These are phyloP conservation scores for Platanthera guangdongensis DNA, from an alignment of 106 monocot species.

Conservation along the genomic window DNA sequence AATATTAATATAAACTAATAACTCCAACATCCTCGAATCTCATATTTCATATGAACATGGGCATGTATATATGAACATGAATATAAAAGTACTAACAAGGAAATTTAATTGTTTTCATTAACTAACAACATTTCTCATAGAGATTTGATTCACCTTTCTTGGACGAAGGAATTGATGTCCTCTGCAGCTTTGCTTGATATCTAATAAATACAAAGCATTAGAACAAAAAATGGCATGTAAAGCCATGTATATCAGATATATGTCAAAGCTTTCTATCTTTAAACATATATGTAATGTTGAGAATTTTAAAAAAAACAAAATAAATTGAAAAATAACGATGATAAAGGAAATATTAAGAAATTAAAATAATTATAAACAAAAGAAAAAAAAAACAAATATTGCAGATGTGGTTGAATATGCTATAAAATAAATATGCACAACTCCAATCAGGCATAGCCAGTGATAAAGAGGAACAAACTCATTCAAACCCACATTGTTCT, in stretches of 20 bases:
- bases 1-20: no score
- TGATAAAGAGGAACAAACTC: not conserved
- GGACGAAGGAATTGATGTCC: constrained; percentile 62
- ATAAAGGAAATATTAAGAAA: not conserved
- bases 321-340: not conserved
- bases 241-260: not conserved
- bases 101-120: not conserved
- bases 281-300: not conserved
- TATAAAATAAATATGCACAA: not conserved
- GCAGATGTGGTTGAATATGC: not conserved
- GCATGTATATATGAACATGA: no score
- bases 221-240: constrained; percentile 8
- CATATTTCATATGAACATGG: no score
- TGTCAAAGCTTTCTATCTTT: not conserved
- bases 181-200: constrained; percentile 75
- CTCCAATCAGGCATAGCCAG: not conserved
- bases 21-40: no score
- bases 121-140: not conserved
- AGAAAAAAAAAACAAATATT: not conserved
- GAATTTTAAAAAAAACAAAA: not conserved
- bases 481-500: not conserved
- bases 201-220: constrained; percentile 23
- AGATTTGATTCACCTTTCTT: constrained; percentile 51
- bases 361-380: not conserved
- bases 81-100: not conserved